Evolutionary conservation across 495 filamentous ascomycete species (phyloP), one percentile per base, ranked within the genome.

Genomic region (Filosporella fistucella): DNA sequence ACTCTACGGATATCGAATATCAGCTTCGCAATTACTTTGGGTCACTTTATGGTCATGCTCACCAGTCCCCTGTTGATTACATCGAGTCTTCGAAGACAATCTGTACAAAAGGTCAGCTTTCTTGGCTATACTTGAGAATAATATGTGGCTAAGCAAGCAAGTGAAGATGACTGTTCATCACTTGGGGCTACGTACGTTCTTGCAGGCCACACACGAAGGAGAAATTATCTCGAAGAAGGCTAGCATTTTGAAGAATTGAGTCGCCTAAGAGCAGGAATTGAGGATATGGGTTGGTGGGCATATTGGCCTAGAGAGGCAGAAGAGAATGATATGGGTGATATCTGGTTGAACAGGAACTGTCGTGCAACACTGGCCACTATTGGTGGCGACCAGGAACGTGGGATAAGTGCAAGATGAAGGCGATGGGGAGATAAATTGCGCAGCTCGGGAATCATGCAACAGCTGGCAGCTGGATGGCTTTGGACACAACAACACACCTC

Each of bases 161-260:
- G 9, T 21, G 38, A 35, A 2, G 35, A 11, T 18, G 22, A 29
- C 6, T 17, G 10, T 9, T 8, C 16, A 2, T 13, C 5, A 3
- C 21, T n/a, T n/a, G 14, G 23, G 10, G 8, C 39, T 13, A 63
- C 69, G 56, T 60, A 89, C 88, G 77, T 62, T 83, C 64, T 63
- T 89, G 81, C 11, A 96, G 67, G 23, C 78, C 83, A 29, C 84
- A 74, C 51, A 78, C 77, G 50, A 91, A 85, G 8, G 74, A 82
- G 62, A 89, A 90, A 21, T 82, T 85, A 45, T 74, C 57, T 3
- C 74, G 59, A 51, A 80, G 68, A 41, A 72, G 21, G 36, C 42
- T 44, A 4, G 14, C 35, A 32, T 42, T 29, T 48, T 63, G 46
- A 36, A 53, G 28, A 21, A 35, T 40, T 25, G 26, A 53, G 51